Evolutionary conservation across 306 rosid species (phyloP).

Genomic region (Begonia peltatifolia): DNA sequence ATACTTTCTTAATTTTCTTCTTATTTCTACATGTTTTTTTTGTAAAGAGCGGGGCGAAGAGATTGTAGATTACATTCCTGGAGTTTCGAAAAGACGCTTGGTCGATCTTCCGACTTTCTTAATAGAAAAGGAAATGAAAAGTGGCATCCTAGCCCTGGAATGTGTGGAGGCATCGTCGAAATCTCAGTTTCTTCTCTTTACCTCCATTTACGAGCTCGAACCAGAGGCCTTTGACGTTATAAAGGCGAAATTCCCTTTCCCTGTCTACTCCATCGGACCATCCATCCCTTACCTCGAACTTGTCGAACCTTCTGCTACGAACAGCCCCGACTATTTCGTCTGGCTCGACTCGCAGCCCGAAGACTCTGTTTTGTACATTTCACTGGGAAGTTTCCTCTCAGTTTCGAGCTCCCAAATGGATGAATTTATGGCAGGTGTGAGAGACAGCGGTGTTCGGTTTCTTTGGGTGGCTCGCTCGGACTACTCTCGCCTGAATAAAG

Average conservation of each 20-base stretch:
- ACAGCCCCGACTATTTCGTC: constrained; percentile 1
- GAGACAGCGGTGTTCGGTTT: constrained; percentile 20
- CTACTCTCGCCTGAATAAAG: not conserved
- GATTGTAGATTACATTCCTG: constrained; percentile 21
- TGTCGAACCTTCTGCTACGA: too few species aligned
- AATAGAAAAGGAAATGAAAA: not conserved
- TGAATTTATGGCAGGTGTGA: constrained; percentile 14
- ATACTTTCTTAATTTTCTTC: not conserved
- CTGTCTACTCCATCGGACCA: constrained; percentile 24
- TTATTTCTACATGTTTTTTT: not conserved
- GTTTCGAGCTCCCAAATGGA: not conserved
- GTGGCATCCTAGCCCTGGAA: not conserved
- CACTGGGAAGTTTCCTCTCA: not conserved
- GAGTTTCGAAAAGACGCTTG: constrained; percentile 14
- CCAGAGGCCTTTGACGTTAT: constrained; percentile 12
- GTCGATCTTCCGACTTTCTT: constrained; percentile 12
- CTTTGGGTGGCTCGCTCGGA: constrained; percentile 24
- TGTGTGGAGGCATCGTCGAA: not conserved
- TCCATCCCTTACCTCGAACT: constrained; percentile 11
- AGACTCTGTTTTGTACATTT: constrained; percentile 19
- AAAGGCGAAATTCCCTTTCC: constrained; percentile 8
- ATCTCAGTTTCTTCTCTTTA: constrained; percentile 15
- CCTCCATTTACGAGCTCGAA: constrained; percentile 23
- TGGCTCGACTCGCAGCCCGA: constrained; percentile 24
- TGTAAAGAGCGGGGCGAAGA: constrained; percentile 14